Base-by-base conservation (phyloP, 2,329 filamentous ascomycete species). In the Colletotrichum agaves region DNA sequence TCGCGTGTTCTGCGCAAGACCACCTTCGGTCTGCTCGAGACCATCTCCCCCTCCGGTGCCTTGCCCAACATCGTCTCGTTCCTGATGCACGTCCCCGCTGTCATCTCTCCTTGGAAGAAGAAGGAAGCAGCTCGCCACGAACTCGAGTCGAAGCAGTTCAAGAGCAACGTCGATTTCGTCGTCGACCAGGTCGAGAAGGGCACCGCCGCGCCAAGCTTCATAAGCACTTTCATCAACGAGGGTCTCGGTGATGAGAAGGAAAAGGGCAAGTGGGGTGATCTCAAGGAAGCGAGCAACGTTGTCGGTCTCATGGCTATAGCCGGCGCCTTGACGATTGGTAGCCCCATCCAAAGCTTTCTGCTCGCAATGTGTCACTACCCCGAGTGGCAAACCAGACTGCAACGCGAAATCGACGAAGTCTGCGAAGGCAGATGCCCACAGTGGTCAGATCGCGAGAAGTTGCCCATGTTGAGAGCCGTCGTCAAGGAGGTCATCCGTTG, bases 401-500 rank as follows among this genome's bases (percentile, higher is more conserved):
- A 81, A 63, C 76, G 78, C 39, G 81, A 83, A 67, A 71, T 83
- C 8, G 81, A 83, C 68, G 69, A 72, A 12, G 76, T 79, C 7
- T 77, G 77, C 49, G 78, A 77, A 11, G 75, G 80, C 1, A 75
- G 76, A 21, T 80, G 84, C 60, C 84, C 85, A 0, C 76, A 78
- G 59, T 84, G 84, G 77, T 19, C 52, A 5, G 75, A 78, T 41
- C 74, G 78, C 12, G 74, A 77, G 5, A 75, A 76, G 12, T 69
- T 83, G 49, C 80, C 81, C 8, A 73, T 75, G 21, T 71, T 81
- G n/a, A 75, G 79, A 17, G 80, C 80, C 4, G 74, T 79, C 10
- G 76, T 82, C 63, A 79, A 73, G 61, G 77, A 88, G 73, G 79
- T 80, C 0, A 78, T 87, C 19, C 79, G 86, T n/a, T 87, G 84